Conservation (phyloP, 371 early-diverging fungal genomes). For the Mortierella sp. region DNA sequence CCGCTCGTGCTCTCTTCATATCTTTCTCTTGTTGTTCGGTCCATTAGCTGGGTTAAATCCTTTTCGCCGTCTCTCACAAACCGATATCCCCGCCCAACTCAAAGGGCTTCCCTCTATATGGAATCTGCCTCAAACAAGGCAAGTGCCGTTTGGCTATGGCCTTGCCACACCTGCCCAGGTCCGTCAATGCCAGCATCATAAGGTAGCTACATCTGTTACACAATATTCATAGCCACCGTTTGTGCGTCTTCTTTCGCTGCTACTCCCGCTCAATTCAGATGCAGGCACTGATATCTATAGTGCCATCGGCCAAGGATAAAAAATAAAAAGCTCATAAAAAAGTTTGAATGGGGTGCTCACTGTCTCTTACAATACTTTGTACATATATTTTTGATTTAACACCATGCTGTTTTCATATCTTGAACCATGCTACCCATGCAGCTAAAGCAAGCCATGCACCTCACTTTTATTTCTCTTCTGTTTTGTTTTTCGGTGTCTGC, state of each 20-base stretch:
- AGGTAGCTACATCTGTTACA: too few species aligned
- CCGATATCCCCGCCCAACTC: slow-evolving; percentile 1
- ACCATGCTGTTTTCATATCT: slow-evolving; percentile 4
- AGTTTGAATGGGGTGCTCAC: not conserved
- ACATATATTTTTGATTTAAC: not conserved
- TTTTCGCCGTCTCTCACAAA: not conserved
- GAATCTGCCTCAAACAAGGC: too few species aligned
- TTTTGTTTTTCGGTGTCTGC: not conserved
- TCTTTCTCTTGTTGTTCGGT: not conserved
- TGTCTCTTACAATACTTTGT: not conserved
- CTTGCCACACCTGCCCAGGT: too few species aligned
- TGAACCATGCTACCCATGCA: too few species aligned
- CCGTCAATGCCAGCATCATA: too few species aligned
- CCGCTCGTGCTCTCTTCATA: not conserved
- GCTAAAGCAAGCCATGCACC: not conserved
- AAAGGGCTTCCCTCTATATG: not conserved
- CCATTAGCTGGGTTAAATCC: not conserved
- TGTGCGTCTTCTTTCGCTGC: not conserved
- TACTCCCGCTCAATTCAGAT: not conserved
- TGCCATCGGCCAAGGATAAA: not conserved
- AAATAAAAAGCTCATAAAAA: not conserved
- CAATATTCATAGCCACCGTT: not conserved
- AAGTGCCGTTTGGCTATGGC: too few species aligned
- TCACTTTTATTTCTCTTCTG: not conserved
- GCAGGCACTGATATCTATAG: not conserved